Evolutionary conservation across 176 grass and related monocot genomes (phyloP).

Genomic region (maize (Zea mays)): DNA sequence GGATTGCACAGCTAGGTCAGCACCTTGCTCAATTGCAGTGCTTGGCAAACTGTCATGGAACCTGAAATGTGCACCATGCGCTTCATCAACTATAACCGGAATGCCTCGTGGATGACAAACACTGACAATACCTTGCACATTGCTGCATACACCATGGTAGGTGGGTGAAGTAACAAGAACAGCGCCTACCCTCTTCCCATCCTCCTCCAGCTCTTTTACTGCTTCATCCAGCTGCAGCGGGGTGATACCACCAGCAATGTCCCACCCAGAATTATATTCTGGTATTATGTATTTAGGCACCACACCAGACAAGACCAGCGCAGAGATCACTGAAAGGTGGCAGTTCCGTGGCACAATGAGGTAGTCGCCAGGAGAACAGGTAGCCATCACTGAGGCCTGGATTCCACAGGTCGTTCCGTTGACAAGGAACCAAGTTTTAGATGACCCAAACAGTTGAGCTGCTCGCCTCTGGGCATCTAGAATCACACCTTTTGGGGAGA

Average conservation of each 20-base stretch:
- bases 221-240: slow-evolving; percentile 52
- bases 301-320: slow-evolving; percentile 60
- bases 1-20: slow-evolving; percentile 77
- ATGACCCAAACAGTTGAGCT: slow-evolving; percentile 69
- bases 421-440: slow-evolving; percentile 79
- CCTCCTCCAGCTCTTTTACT: slow-evolving; percentile 55
- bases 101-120: slow-evolving; percentile 56
- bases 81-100: slow-evolving; percentile 83
- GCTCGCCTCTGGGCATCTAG: slow-evolving; percentile 63
- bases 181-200: slow-evolving; percentile 53
- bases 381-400: slow-evolving; percentile 86
- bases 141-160: slow-evolving; percentile 86
- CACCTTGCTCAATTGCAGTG: slow-evolving; percentile 76
- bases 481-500: slow-evolving; percentile 77
- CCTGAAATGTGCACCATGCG: slow-evolving; percentile 78
- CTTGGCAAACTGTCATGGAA: slow-evolving; percentile 67
- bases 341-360: slow-evolving; percentile 76
- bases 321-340: slow-evolving; percentile 83
- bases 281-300: slow-evolving; percentile 85
- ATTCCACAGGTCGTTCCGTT: slow-evolving; percentile 85
- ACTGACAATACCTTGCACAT: slow-evolving; percentile 57
- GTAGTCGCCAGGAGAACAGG: slow-evolving; percentile 61
- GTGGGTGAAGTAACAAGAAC: slow-evolving; percentile 85
- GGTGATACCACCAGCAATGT: slow-evolving; percentile 66
- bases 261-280: slow-evolving; percentile 74